phyloP scores from a whole-genome alignment of 805 yeast species.

The Saccharomycopsis schoenii region DNA sequence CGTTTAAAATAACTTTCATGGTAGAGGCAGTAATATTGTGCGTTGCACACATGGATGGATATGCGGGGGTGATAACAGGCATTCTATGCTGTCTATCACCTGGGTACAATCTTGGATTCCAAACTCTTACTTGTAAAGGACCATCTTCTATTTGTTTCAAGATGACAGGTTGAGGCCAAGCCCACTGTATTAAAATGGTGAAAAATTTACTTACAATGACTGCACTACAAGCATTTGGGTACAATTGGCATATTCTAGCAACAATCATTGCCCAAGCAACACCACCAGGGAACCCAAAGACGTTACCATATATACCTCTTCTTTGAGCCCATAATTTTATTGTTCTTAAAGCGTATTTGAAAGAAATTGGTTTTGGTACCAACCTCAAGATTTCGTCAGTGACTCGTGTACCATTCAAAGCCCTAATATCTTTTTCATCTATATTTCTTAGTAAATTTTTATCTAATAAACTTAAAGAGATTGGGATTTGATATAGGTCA shows the following conservation, averaged over 20 bases:
- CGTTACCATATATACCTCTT: slow-evolving; percentile 87
- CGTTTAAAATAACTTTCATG: slow-evolving; percentile 69
- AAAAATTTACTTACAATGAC: slow-evolving; percentile 86
- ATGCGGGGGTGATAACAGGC: slow-evolving; percentile 98
- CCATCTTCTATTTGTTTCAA: slow-evolving; percentile 94
- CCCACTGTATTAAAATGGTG: slow-evolving; percentile 79
- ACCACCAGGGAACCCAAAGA: slow-evolving; percentile 98
- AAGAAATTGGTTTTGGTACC: slow-evolving; percentile 89
- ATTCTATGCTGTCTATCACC: slow-evolving; percentile 83
- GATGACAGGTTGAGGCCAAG: slow-evolving; percentile 97
- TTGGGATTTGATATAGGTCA: slow-evolving; percentile 77
- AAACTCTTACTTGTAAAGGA: slow-evolving; percentile 87
- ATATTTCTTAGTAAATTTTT: slow-evolving; percentile 77
- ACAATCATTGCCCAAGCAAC: slow-evolving; percentile 99
- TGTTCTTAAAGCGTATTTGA: slow-evolving; percentile 85
- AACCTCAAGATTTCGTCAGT: slow-evolving; percentile 85
- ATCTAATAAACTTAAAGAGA: slow-evolving; percentile 64
- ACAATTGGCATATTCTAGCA: slow-evolving; percentile 93
- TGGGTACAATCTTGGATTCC: slow-evolving; percentile 91
- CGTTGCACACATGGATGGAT: slow-evolving; percentile 98
- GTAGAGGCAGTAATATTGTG: slow-evolving; percentile 90
- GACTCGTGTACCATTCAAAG: slow-evolving; percentile 92
- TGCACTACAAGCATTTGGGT: slow-evolving; percentile 93
- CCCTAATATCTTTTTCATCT: slow-evolving; percentile 84
- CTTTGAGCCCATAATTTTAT: slow-evolving; percentile 96